Base-by-base conservation (phyloP, 1,139 yeast species). In the Kodamaea fungicola region DNA sequence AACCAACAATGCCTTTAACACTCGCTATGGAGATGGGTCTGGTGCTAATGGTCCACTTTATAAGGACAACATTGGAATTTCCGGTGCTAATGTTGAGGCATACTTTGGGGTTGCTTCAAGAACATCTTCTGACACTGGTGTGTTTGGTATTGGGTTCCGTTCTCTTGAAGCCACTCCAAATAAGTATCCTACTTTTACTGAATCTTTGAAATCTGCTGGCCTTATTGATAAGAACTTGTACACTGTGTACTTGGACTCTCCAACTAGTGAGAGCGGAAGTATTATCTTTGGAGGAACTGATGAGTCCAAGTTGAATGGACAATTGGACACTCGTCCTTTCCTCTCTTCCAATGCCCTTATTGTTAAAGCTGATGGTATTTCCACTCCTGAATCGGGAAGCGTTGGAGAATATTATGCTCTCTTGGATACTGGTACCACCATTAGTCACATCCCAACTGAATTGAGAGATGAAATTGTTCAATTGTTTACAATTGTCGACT, bases 201-300 rank as follows among this genome's bases (percentile, higher is more conserved):
- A 35, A 22, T 45, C 44, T 7, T 50, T 59, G 48, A 50, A 49
- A 40, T 34, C 39, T n/a, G 45, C 49, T 19, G 61, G 62, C 2
- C 34, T 42, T 12, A 54, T 55, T 33, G 34, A 37, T 13, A 51
- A 49, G 23, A 53, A 51, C 34, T 49, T 43, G 39, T 39, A 37
- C 33, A 32, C 41, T n/a, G 31, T 56, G 28, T 56, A 42, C 43
- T 44, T 53, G 42, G 42, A 50, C 43, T 23, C 41, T 13, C 38
- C 40, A 9, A 32, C 35, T 22, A 39, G 45, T 6, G 47, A 28
- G 26, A 16, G 39, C 9, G 57, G 56, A 5, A 36, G 50, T 8
- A 37, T 53, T 10, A 40, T 53, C 16, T 53, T 52, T 38, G 58
- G 58, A 7, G 58, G 50, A 6, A 39, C 45, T 7, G 57, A 53